Percentiles rank a stretch among this genome's conserved stretches.
phyloP scores from a whole-genome alignment of 1,139 yeast genomes.

The Magnusiomyces fungicola region DNA sequence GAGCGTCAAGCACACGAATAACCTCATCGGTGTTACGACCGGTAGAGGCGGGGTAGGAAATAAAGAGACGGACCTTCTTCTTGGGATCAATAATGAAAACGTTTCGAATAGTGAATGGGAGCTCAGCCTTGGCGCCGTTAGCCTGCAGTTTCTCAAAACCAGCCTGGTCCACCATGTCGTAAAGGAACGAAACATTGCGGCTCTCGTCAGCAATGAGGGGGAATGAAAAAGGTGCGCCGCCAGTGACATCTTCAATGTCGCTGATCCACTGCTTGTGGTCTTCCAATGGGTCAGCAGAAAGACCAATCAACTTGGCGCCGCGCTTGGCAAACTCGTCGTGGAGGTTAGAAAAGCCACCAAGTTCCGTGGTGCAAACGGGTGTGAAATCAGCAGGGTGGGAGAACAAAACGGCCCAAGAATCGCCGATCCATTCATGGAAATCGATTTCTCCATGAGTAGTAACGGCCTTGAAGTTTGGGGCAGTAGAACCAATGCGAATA shows the following conservation, averaged over 20 bases:
- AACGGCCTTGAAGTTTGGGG: conserved; percentile 77
- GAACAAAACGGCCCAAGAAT: conserved; percentile 77
- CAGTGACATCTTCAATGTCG: conserved; percentile 71
- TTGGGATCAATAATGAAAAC: conserved; percentile 83
- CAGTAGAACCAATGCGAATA: conserved; percentile 56
- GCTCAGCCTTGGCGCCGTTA: conserved; percentile 36
- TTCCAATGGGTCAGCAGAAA: conserved; percentile 72
- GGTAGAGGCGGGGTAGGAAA: conserved; percentile 84
- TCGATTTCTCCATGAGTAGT: conserved; percentile 71
- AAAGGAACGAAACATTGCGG: conserved; percentile 71
- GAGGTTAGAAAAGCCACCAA: conserved; percentile 83
- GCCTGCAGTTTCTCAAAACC: conserved; percentile 75
- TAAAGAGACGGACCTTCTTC: conserved; percentile 73
- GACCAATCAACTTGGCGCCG: conserved; percentile 75
- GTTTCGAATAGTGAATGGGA: conserved; percentile 65
- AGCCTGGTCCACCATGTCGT: conserved; percentile 87
- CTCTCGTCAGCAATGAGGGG: conserved; percentile 83
- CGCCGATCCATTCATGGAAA: conserved; percentile 76
- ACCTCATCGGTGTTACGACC: conserved; percentile 90
- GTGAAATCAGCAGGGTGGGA: conserved; percentile 94
- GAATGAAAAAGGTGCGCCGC: conserved; percentile 62
- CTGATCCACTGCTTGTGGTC: conserved; percentile 76
- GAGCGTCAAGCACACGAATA: conserved; percentile 76
- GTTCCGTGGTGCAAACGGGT: conserved; percentile 91
- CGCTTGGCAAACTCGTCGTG: conserved; percentile 78